Evolutionary conservation across 371 early-diverging fungal genomes (phyloP).

Genomic region (Mortierella sp.): DNA sequence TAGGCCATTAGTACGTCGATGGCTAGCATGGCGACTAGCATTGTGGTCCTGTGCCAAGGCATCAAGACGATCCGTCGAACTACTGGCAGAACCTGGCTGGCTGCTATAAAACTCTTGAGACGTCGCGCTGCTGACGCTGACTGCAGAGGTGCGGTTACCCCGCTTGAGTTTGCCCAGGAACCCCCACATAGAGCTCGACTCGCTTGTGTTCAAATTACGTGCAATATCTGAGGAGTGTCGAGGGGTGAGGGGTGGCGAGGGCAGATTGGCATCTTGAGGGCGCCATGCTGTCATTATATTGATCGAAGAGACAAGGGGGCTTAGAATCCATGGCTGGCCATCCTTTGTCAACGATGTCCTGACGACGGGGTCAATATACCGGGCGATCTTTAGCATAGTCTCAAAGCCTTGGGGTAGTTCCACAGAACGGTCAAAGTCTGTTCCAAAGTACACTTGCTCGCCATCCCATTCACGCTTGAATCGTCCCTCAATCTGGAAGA

Average conservation of each 20-base stretch:
- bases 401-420: conserved; percentile 65
- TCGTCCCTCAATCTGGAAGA: conserved; percentile 61
- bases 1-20: background rate
- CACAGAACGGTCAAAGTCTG: conserved; percentile 60
- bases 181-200: conserved; percentile 25
- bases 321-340: conserved; percentile 65
- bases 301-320: conserved; percentile 69
- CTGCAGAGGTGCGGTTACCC: conserved; percentile 15
- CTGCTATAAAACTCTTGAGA: conserved; percentile 13
- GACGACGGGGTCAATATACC: conserved; percentile 70
- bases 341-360: conserved; percentile 60
- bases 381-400: conserved; percentile 67
- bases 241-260: conserved; percentile 34
- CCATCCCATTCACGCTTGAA: conserved; percentile 69
- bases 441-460: conserved; percentile 70
- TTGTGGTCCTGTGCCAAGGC: background rate
- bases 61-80: conserved; percentile 16
- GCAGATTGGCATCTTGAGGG: conserved; percentile 42
- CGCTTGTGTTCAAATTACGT: background rate
- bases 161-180: conserved; percentile 34
- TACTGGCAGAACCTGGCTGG: conserved; percentile 16
- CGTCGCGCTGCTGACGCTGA: conserved; percentile 9
- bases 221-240: conserved; percentile 21
- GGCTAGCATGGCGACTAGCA: background rate
- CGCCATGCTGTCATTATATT: conserved; percentile 60